Base-by-base conservation (phyloP, 352 stramenopile genomes). In the Phytophthora colocasiae region DNA sequence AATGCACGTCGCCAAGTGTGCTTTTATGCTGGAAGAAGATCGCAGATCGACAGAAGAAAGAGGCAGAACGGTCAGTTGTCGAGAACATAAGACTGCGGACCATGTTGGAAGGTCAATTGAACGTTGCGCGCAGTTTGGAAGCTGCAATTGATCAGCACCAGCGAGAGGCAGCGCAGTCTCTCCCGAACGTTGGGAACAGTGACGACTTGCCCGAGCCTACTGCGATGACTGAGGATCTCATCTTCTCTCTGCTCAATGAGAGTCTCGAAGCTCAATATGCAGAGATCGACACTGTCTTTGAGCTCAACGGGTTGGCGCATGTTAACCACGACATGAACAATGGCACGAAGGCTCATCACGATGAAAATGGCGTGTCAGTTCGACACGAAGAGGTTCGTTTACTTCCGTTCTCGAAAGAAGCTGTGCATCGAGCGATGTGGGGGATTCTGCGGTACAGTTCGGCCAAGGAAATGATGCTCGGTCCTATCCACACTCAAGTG, bases 101-200 rank as follows among this genome's bases (percentile, higher is more conserved):
- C 11, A 69, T 73, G 62, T 52, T 81, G 12, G 66, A 78, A 54
- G 69, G 62, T 1, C 69, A 81, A 26, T 40, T 81, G 11, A 70
- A 63, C 2, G 59, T 78, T 15, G 73, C 58, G 4, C 55, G 63
- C 26, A 66, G 68, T 58, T 65, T 81, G 0, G 59, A 78, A 24
- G 61, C 36, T n/a, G 73, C 66, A 0, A 73, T 81, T 12, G 64
- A 80, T 36, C 69, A 73, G 41, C 65, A 75, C 19, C 65, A 75
- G 14, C 59, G 64, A 48, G 63, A 73, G 19, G 53, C 63, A 14
- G 67, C 62, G 15, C 58, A 75, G 53, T 65, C 58, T 6, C 19
- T 73, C 29, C 48, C 57, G n/a, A 36, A 19, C 24, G 1, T 52
- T 54, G 38, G 24, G 38, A 17, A 36, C 31, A 43, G 24, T 40